Evolutionary conservation across 208 protist genomes (phyloP), one percentile per base, ranked within the genome.

Genomic region (Trypanosoma brucei): DNA sequence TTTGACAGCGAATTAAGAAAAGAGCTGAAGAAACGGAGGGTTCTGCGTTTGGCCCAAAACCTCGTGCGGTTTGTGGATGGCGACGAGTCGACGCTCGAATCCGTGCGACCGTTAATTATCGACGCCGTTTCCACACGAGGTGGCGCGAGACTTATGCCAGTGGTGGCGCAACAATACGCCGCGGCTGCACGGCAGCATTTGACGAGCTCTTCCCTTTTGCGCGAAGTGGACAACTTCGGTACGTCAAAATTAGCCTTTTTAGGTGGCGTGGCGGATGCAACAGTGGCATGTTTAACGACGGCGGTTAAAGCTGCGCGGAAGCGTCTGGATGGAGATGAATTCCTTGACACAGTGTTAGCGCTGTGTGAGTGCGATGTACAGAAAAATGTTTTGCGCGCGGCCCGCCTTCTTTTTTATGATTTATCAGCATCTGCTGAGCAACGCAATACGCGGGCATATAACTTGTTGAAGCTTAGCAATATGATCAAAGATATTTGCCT

Each of bases 161-260:
- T 78, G 56, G 77, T 89, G 67, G 79, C 79, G 14, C 55, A 83
- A 59, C 60, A 83, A 66, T 89, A 86, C 54, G 51, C 56, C 45
- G 44, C 67, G 34, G 72, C 70, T 8, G 71, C 77, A 0, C 76
- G 77, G 2, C 79, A 89, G 64, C 59, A 76, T 35, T 65, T 83
- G 33, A 51, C 64, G 38, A 58, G 48, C 9, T 77, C 55, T 55
- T 34, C 7, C 7, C 72, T 70, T 62, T 37, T 66, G 39, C 69
- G 74, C 0, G 73, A 86, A 56, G 37, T 89, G 62, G 80, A 86
- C 52, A 74, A 70, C 54, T 82, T 83, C 59, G 65, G 53, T 34
- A 70, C 79, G 5, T 78, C 68, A 14, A 74, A 67, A 53, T 50
- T 48, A 14, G 59, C 67, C 51, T 63, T 59, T 31, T 44, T 73